Conservation (phyloP, 1,139 yeast species). For the Kluyveromyces sp. region DNA sequence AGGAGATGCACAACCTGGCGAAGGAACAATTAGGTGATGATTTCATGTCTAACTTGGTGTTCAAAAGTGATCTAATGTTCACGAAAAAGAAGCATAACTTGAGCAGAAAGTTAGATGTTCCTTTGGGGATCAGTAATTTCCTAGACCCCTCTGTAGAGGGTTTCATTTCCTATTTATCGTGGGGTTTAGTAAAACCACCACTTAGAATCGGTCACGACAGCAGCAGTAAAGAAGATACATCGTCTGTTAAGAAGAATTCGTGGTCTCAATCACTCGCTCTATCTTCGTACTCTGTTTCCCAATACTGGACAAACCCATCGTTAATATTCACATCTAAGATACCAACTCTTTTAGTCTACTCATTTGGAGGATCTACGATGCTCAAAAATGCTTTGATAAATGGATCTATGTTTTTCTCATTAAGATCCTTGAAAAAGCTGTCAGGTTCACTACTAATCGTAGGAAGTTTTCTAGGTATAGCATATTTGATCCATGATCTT, state of each 20-base stretch:
- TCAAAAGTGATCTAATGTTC: slow-evolving; percentile 79
- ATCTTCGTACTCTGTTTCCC: slow-evolving; percentile 18
- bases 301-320: slow-evolving; percentile 29
- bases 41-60: slow-evolving; percentile 54
- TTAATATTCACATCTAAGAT: slow-evolving; percentile 28
- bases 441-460: slow-evolving; percentile 38
- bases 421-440: slow-evolving; percentile 26
- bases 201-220: background rate
- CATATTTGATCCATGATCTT: slow-evolving; percentile 67
- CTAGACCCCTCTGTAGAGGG: slow-evolving; percentile 68
- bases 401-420: slow-evolving; percentile 31
- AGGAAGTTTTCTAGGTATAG: slow-evolving; percentile 50
- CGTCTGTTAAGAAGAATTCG: background rate
- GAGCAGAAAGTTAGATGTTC: slow-evolving; percentile 50
- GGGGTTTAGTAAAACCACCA: slow-evolving; percentile 17
- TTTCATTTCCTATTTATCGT: slow-evolving; percentile 32
- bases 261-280: slow-evolving; percentile 16
- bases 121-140: slow-evolving; percentile 60
- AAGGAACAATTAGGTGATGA: slow-evolving; percentile 50
- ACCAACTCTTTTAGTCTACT: slow-evolving; percentile 29
- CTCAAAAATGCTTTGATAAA: slow-evolving; percentile 27
- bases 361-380: slow-evolving; percentile 31
- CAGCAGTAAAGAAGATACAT: background rate
- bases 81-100: slow-evolving; percentile 60
- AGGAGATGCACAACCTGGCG: slow-evolving; percentile 58